Evolutionary conservation across 1,284 basidiomycete species (phyloP).

Genomic region (Austroboletus niveus): DNA sequence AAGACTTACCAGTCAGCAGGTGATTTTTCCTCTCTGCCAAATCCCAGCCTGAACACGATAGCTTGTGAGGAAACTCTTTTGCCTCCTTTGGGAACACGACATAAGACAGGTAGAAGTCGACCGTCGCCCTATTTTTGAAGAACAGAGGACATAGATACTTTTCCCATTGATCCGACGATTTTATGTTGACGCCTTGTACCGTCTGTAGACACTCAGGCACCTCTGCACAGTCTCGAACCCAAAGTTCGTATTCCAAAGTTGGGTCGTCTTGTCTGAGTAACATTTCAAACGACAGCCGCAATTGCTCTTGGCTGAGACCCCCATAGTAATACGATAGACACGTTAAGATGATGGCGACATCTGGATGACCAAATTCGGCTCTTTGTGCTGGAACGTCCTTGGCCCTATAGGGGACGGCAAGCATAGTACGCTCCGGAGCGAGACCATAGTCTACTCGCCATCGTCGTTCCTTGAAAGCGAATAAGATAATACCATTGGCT

Average conservation of each 20-base stretch:
- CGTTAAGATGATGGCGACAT: too few relatives aligned
- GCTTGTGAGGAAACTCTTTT: constrained; percentile 46
- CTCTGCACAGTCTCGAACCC: constrained; percentile 31
- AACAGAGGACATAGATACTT: constrained; percentile 37
- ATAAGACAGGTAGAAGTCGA: constrained; percentile 50
- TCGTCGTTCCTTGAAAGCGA: constrained; percentile 41
- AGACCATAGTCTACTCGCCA: constrained; percentile 57
- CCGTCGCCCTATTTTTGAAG: constrained; percentile 35
- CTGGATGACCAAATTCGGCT: constrained; percentile 38
- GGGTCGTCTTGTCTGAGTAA: constrained; percentile 47
- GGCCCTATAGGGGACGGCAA: constrained; percentile 54
- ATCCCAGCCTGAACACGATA: constrained; percentile 54
- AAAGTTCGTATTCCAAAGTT: constrained; percentile 40
- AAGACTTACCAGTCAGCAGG: constrained; percentile 20
- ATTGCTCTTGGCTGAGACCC: constrained; percentile 42
- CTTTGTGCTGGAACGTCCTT: constrained; percentile 49
- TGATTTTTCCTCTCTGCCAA: constrained; percentile 39
- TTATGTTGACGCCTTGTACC: constrained; percentile 41
- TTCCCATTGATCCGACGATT: constrained; percentile 38
- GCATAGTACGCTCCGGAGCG: constrained; percentile 40
- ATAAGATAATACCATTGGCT: constrained; percentile 40
- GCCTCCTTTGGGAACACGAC: constrained; percentile 31
- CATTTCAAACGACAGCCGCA: constrained; percentile 39
- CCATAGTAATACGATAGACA: too few relatives aligned
- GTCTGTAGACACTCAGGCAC: constrained; percentile 33